These are phyloP conservation scores for Globisporangium heterothallicum DNA, from an alignment of 352 stramenopile species.

Conservation along the genomic window DNA sequence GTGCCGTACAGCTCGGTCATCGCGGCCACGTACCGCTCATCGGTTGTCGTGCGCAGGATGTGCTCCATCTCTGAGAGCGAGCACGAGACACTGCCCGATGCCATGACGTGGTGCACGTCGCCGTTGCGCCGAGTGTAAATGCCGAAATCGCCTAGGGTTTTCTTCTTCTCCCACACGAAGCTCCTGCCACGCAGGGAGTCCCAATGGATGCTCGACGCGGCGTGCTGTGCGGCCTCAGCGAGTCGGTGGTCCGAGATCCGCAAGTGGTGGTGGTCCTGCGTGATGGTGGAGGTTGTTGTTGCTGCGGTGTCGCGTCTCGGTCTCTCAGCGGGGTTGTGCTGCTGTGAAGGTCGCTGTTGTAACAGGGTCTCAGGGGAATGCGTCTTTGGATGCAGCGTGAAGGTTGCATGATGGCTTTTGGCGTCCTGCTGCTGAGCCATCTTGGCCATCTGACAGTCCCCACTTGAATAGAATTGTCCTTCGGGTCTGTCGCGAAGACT, in stretches of 20 bases:
- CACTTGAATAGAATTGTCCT: no score
- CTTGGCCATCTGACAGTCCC: no score
- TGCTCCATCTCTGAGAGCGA: constrained; percentile 30
- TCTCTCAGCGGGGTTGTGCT: no score
- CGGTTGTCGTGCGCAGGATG: constrained; percentile 20
- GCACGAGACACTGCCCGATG: constrained; percentile 27
- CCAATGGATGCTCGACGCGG: constrained; percentile 11
- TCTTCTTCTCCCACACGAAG: constrained; percentile 17
- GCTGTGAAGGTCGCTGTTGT: no score
- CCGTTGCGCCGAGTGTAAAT: constrained; percentile 16
- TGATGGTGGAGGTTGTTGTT: no score
- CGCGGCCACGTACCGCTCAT: constrained; percentile 16
- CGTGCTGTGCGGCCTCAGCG: neutral
- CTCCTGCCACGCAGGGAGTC: constrained; percentile 11
- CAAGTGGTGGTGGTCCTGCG: no score
- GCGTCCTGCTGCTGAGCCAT: no score
- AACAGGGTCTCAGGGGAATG: no score
- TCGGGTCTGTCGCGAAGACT: no score
- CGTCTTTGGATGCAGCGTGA: no score
- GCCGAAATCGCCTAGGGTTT: constrained; percentile 14
- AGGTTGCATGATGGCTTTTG: no score
- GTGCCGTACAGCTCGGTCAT: constrained; percentile 29
- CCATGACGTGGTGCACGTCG: constrained; percentile 11
- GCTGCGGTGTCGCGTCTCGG: no score
- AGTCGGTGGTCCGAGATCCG: constrained; percentile 9